Evolutionary conservation across 495 filamentous ascomycete genomes (phyloP).

Genomic region (Lasiosphaeria miniovina): DNA sequence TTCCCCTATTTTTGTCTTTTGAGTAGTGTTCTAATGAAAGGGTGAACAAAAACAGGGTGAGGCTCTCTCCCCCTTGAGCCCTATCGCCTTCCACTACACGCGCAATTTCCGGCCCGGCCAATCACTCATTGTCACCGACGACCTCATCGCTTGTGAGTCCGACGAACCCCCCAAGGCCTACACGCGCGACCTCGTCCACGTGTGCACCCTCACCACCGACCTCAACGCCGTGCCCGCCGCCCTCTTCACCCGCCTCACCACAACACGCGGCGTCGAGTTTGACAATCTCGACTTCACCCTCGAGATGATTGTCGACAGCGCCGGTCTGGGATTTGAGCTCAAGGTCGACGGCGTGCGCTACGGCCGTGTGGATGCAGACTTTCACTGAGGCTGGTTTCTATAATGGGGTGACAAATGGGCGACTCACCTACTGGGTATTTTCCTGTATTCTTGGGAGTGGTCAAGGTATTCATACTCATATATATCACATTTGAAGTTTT

Average conservation of each 20-base stretch:
- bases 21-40: background rate
- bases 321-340: conserved; percentile 66
- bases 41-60: conserved; percentile 48
- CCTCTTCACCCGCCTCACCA: conserved; percentile 64
- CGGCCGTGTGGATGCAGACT: conserved; percentile 68
- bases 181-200: conserved; percentile 56
- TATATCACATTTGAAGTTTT: too few species aligned
- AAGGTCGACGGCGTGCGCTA: conserved; percentile 71
- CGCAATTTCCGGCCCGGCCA: conserved; percentile 70
- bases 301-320: conserved; percentile 72
- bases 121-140: conserved; percentile 65
- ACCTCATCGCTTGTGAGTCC: conserved; percentile 66
- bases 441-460: too few species aligned
- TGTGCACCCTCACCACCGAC: conserved; percentile 76
- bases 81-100: conserved; percentile 74
- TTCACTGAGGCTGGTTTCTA: conserved; percentile 40
- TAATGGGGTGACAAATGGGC: too few species aligned
- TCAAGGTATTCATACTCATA: too few species aligned
- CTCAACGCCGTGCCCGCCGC: conserved; percentile 63
- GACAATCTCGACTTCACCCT: conserved; percentile 73
- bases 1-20: background rate
- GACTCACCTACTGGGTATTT: too few species aligned
- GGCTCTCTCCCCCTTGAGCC: conserved; percentile 61
- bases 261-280: conserved; percentile 70
- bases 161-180: conserved; percentile 60